These are phyloP conservation scores for Suillus subluteus DNA, from an alignment of 768 basidiomycete species.

Conservation along the genomic window DNA sequence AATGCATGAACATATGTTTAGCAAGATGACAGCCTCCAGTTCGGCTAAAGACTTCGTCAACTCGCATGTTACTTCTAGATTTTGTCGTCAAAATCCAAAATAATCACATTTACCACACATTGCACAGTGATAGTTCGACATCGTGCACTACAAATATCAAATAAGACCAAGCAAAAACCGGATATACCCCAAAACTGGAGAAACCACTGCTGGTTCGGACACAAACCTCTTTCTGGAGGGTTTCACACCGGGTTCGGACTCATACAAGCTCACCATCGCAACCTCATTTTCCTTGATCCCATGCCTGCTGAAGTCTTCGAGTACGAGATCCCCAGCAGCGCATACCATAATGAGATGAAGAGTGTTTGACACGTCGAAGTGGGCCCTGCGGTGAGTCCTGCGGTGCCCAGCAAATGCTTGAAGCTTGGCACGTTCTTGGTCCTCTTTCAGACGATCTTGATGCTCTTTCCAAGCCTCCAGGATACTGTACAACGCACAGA, in stretches of 20 bases:
- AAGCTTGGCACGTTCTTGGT: no score
- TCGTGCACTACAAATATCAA: background rate
- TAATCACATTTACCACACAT: background rate
- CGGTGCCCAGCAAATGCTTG: no score
- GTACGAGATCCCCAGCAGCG: background rate
- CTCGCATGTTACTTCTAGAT: background rate
- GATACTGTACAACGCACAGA: background rate
- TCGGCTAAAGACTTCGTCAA: background rate
- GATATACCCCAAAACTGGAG: no score
- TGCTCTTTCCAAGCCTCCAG: background rate
- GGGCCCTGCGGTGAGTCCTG: background rate
- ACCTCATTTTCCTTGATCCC: background rate
- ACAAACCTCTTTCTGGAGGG: no score
- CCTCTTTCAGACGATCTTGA: background rate
- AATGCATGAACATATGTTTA: background rate
- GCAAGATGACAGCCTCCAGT: background rate
- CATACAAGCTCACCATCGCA: background rate
- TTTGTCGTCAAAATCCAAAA: background rate
- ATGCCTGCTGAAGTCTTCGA: no score
- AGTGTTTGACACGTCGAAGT: background rate
- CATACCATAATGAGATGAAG: background rate
- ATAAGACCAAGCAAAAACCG: background rate
- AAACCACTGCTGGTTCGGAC: no score
- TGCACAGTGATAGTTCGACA: no score
- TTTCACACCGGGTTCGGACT: background rate